Conservation (phyloP, 768 basidiomycete species). For the Mycena sanguinolenta region DNA sequence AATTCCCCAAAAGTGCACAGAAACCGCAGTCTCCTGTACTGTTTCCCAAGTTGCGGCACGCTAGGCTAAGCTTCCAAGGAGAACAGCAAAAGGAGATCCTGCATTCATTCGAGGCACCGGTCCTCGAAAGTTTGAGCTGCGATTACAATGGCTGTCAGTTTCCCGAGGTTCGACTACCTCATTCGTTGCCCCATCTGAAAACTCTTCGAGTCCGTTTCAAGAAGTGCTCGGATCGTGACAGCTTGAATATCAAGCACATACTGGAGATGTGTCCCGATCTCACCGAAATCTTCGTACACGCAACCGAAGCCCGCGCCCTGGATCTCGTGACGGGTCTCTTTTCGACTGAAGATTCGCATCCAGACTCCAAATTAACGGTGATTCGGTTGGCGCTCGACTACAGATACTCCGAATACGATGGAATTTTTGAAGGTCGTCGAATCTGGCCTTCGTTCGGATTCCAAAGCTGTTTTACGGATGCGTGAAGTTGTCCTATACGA, state of each 20-base stretch:
- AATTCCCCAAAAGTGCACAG: background rate
- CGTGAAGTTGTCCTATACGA: background rate
- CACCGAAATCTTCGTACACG: conserved; percentile 8
- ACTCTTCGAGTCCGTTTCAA: background rate
- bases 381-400: background rate
- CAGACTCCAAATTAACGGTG: background rate
- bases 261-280: background rate
- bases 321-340: background rate
- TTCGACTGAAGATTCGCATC: background rate
- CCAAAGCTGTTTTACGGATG: background rate
- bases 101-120: background rate
- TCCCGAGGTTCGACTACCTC: background rate
- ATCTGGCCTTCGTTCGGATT: background rate
- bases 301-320: background rate
- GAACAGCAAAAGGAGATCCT: background rate
- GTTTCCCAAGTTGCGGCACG: conserved; percentile 1
- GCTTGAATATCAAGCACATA: background rate
- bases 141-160: background rate
- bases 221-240: background rate
- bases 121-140: background rate
- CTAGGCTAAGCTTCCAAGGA: background rate
- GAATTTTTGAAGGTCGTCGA: background rate
- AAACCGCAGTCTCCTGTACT: background rate
- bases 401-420: background rate
- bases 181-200: background rate